Base-by-base conservation (phyloP, 2,329 filamentous ascomycete species). In the Sphaerulina vaccinii region DNA sequence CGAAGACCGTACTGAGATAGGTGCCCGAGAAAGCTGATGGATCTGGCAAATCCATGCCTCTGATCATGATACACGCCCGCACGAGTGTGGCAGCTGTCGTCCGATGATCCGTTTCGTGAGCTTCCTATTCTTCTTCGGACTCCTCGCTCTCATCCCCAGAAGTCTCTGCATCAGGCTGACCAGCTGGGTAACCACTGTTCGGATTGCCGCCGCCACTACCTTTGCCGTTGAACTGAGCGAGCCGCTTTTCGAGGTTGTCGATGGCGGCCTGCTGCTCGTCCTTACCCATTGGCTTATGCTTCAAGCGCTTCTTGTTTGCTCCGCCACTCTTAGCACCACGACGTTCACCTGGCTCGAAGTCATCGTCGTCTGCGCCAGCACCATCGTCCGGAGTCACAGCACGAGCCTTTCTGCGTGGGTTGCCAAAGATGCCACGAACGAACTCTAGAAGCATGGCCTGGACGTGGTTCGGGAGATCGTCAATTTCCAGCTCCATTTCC, bases 261-360 rank as follows among this genome's bases (percentile, higher is more conserved):
- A 88, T 85, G 58, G 81, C 84, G 36, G 79, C 77, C 65, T 87
- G 84, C 70, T 88, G 85, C 70, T 88, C 85, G 27, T 75, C 73
- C 71, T 86, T 86, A 70, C 82, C 84, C 85, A 88, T 88, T 1
- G 85, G 85, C 75, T 88, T 88, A 70, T 88, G 87, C 76, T 87
- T 87, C 74, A 84, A 85, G 47, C 80, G 79, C 70, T 83, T 84
- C 5, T 13, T n/a, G n/a, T n/a, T n/a, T n/a, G n/a, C 27, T 11
- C 27, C 27, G 48, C 68, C 57, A 19, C 56, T 45, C 21, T 52
- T 52, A 36, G 45, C 55, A 21, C 52, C 53, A 33, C 56, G 51
- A 45, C 58, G 55, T 38, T 46, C 56, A 15, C 55, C 56, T 65
- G 68, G 75, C 57, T 76, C 74, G 55, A 77, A 75, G 44, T 78